phyloP scores from a whole-genome alignment of 805 yeast species.

The Saturnispora hagleri region DNA sequence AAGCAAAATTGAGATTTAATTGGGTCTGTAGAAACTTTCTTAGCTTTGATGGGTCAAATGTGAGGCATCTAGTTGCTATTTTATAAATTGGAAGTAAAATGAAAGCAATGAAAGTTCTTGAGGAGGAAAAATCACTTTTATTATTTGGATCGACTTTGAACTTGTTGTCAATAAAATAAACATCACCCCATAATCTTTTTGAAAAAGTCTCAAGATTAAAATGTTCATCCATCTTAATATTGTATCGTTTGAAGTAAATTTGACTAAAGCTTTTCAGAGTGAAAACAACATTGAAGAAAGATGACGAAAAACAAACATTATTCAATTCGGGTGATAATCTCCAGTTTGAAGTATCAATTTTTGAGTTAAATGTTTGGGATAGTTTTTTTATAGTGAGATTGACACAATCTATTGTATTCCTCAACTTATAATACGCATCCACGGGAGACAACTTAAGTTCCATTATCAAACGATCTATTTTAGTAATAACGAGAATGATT shows the following conservation, averaged over 20 bases:
- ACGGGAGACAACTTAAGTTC: constrained; percentile 69
- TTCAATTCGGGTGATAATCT: constrained; percentile 50
- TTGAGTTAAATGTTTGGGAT: constrained; percentile 11
- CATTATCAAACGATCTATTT: constrained; percentile 74
- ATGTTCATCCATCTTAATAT: constrained; percentile 12
- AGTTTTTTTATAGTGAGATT: constrained; percentile 39
- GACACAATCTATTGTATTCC: constrained; percentile 51
- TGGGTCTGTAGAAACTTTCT: constrained; percentile 36
- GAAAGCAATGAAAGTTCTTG: constrained; percentile 50
- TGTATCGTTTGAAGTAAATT: constrained; percentile 34
- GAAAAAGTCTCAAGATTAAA: constrained; percentile 35
- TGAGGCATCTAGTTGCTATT: constrained; percentile 49
- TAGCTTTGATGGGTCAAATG: constrained; percentile 39
- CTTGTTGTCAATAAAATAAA: constrained; percentile 41
- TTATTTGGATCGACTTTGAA: constrained; percentile 32
- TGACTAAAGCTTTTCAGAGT: constrained; percentile 55
- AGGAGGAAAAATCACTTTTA: constrained; percentile 16
- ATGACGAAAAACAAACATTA: constrained; percentile 70
- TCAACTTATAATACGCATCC: constrained; percentile 65
- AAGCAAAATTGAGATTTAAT: constrained; percentile 36
- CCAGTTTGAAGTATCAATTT: not conserved
- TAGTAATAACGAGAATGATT: constrained; percentile 59
- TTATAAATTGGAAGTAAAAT: constrained; percentile 78
- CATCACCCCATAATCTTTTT: constrained; percentile 68
- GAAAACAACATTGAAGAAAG: constrained; percentile 54